These are phyloP conservation scores for Starmerella riodocensis DNA, from an alignment of 805 yeast genomes.

Conservation along the genomic window DNA sequence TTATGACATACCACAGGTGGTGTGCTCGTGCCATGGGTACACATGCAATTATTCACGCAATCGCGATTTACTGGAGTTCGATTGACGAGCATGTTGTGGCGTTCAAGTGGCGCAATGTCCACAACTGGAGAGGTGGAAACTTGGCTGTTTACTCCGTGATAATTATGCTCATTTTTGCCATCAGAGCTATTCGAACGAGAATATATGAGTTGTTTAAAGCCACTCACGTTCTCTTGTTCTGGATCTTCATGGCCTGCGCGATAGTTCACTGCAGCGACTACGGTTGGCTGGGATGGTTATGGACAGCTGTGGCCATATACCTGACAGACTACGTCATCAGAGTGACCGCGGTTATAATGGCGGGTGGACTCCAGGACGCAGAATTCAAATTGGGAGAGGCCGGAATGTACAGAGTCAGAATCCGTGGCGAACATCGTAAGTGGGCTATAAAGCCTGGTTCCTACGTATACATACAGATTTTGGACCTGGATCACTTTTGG, in stretches of 20 bases:
- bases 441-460: conserved; percentile 45
- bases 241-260: conserved; percentile 23
- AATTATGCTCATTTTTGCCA: conserved; percentile 36
- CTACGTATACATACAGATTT: conserved; percentile 43
- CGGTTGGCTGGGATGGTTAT: conserved; percentile 45
- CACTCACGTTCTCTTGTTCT: conserved; percentile 30
- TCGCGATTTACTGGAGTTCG: conserved; percentile 24
- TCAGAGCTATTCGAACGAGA: conserved; percentile 37
- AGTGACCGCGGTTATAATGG: conserved; percentile 37
- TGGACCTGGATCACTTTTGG: conserved; percentile 43
- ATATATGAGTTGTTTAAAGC: conserved; percentile 47
- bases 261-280: conserved; percentile 46
- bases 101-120: conserved; percentile 24
- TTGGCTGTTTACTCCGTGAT: conserved; percentile 33
- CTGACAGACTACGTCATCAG: conserved; percentile 49
- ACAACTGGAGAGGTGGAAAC: conserved; percentile 32
- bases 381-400: conserved; percentile 18
- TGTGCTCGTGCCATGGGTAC: conserved; percentile 35
- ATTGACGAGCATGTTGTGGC: conserved; percentile 18
- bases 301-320: conserved; percentile 53
- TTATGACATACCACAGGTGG: conserved; percentile 49
- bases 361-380: conserved; percentile 37
- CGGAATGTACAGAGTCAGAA: conserved; percentile 30
- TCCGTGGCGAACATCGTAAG: conserved; percentile 29
- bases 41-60: conserved; percentile 36